Evolutionary conservation across 2,329 filamentous ascomycete species (phyloP).

Genomic region (Fusarium humuli): DNA sequence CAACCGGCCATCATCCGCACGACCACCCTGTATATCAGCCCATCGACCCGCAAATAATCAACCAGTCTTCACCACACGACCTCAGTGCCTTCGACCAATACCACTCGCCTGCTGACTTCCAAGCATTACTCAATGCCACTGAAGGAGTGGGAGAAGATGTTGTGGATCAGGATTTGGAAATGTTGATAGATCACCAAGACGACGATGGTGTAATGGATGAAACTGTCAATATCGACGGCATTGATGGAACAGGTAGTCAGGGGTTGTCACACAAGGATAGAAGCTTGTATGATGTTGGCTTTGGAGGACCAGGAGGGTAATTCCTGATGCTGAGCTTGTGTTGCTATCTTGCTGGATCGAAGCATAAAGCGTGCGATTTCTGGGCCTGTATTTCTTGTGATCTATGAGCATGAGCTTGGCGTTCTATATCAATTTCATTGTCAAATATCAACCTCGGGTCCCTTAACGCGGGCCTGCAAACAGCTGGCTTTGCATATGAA

Average conservation of each 20-base stretch:
- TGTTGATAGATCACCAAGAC: constrained; percentile 62
- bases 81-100: constrained; percentile 56
- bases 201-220: constrained; percentile 51
- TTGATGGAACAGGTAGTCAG: constrained; percentile 20
- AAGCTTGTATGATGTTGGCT: constrained; percentile 48
- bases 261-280: constrained; percentile 41
- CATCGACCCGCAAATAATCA: constrained; percentile 71
- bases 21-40: constrained; percentile 59
- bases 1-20: constrained; percentile 43
- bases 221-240: constrained; percentile 35
- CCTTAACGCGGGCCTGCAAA: background rate
- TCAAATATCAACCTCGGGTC: background rate
- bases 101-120: constrained; percentile 62
- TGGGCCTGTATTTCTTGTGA: constrained; percentile 5
- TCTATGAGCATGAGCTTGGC: constrained; percentile 19
- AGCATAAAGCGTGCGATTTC: constrained; percentile 37
- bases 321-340: background rate
- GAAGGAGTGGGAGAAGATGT: constrained; percentile 55
- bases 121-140: constrained; percentile 64
- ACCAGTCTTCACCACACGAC: constrained; percentile 44
- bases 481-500: background rate
- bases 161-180: constrained; percentile 63
- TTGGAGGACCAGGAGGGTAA: constrained; percentile 41
- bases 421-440: background rate
- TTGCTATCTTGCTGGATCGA: constrained; percentile 1